Evolutionary conservation across 345 rosid genomes (phyloP).

Genomic region (Garcia nutans): DNA sequence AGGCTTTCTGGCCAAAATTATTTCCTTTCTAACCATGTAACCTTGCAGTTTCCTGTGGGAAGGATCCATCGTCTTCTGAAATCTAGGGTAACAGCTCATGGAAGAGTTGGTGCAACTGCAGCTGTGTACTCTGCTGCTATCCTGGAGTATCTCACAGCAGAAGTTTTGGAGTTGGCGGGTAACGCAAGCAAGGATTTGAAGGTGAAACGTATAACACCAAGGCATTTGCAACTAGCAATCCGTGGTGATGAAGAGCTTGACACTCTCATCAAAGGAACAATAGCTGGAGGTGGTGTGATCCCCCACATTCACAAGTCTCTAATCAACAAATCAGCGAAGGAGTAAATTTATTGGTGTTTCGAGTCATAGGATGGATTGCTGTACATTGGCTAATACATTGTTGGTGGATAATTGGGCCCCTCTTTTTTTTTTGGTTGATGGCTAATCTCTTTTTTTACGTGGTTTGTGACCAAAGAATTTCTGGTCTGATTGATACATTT

Average conservation of each 20-base stretch:
- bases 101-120: constrained; percentile 38
- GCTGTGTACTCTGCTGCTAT: constrained; percentile 29
- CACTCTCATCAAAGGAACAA: constrained; percentile 26
- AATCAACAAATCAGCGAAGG: constrained; percentile 31
- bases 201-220: constrained; percentile 32
- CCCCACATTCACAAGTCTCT: constrained; percentile 35
- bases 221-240: constrained; percentile 34
- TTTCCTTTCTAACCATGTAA: background rate
- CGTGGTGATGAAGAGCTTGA: constrained; percentile 36
- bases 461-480: background rate
- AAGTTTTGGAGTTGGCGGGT: constrained; percentile 32
- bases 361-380: background rate
- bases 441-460: background rate
- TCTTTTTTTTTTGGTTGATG: background rate
- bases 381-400: background rate
- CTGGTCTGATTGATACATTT: background rate
- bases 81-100: constrained; percentile 28
- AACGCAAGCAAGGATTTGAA: constrained; percentile 36
- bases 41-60: constrained; percentile 27
- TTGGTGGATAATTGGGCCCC: background rate
- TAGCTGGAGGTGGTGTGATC: constrained; percentile 30
- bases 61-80: constrained; percentile 28
- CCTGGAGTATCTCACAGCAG: constrained; percentile 30
- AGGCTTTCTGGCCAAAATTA: background rate
- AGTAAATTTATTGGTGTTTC: background rate